A percentile compares a stretch with the other conserved stretches of the same genome.
Conservation (phyloP, 129 eudicot species). For the Chrysanthemum seticuspe region DNA sequence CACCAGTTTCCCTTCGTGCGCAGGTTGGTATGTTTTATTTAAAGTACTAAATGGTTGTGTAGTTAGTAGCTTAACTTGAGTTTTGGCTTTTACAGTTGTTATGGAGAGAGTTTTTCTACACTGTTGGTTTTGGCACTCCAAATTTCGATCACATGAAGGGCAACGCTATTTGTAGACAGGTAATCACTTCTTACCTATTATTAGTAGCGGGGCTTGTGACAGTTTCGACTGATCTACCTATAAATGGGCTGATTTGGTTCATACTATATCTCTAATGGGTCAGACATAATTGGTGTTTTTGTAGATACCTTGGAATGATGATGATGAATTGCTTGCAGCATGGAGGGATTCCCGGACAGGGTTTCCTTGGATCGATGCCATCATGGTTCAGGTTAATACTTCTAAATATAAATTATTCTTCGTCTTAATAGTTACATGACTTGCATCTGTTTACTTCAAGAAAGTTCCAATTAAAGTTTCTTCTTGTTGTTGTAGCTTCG, state of each 20-base stretch:
- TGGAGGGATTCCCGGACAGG: slow-evolving; percentile 94
- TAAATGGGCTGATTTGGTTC: no score
- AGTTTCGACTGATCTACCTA: no score
- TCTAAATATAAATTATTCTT: no score
- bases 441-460: slow-evolving; percentile 1
- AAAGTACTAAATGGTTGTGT: background rate
- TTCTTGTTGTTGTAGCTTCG: slow-evolving; percentile 48
- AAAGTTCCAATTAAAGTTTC: slow-evolving; percentile 1
- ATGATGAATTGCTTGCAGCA: slow-evolving; percentile 63
- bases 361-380: slow-evolving; percentile 94
- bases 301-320: slow-evolving; percentile 85
- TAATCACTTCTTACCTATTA: slow-evolving; percentile 15
- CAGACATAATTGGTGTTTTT: slow-evolving; percentile 9
- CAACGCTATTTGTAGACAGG: slow-evolving; percentile 89
- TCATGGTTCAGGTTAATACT: slow-evolving; percentile 77
- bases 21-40: slow-evolving; percentile 46
- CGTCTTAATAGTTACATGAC: background rate
- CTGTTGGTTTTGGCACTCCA: slow-evolving; percentile 82
- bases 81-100: slow-evolving; percentile 51
- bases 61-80: slow-evolving; percentile 18
- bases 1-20: slow-evolving; percentile 92
- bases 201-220: no score
- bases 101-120: slow-evolving; percentile 90
- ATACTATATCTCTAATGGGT: no score
- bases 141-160: slow-evolving; percentile 81